A percentile compares a stretch with the other conserved stretches of the same genome.
Conservation (phyloP, 2,329 filamentous ascomycete genomes). For the Magnaporthiopsis rhizophila region DNA sequence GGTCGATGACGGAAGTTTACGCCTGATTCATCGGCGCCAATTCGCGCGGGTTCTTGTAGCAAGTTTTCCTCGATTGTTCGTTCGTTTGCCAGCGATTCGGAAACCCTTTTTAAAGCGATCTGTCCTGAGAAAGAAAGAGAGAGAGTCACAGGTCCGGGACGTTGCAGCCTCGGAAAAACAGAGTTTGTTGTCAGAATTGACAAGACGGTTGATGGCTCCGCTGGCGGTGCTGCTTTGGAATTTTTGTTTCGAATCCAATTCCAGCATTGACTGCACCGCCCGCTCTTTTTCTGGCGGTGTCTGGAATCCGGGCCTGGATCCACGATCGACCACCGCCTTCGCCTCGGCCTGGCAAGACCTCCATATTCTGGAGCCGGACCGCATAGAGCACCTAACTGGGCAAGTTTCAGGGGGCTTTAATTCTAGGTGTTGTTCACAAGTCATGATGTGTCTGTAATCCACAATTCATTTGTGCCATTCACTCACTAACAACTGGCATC, state of each 20-base stretch:
- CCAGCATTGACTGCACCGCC: neutral
- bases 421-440: neutral
- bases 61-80: neutral
- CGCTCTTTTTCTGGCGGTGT: neutral
- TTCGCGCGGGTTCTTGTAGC: neutral
- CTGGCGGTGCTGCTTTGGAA: neutral
- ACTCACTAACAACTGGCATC: neutral
- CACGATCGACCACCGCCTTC: neutral
- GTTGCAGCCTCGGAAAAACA: neutral
- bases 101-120: neutral
- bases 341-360: neutral
- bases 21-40: neutral
- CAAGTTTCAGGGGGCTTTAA: neutral
- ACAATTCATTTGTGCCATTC: neutral
- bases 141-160: neutral
- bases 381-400: neutral
- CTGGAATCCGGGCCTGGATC: neutral
- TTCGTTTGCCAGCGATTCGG: neutral
- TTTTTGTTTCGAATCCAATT: slow-evolving; percentile 5
- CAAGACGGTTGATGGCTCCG: neutral
- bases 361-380: neutral
- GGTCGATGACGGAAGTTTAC: neutral
- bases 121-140: neutral
- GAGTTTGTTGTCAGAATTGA: neutral
- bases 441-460: neutral